Evolutionary conservation across 1,284 basidiomycete genomes (phyloP).

Genomic region (Lignosus rhinocerotis): DNA sequence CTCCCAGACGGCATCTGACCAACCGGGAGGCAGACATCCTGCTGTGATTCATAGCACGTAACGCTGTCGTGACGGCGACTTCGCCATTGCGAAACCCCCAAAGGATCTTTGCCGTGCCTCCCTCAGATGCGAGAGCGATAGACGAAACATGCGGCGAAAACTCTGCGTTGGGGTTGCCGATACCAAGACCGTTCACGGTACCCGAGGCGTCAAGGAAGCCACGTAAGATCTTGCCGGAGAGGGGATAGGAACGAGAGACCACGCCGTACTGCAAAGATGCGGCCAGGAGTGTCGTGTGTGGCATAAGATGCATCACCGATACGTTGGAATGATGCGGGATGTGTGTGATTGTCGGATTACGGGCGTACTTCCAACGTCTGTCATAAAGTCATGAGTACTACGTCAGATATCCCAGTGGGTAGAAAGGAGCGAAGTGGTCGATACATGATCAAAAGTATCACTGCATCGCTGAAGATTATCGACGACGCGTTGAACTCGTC

Average conservation of each 20-base stretch:
- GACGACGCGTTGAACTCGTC: background rate
- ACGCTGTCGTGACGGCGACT: constrained; percentile 61
- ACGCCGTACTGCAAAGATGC: constrained; percentile 72
- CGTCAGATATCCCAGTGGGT: too few relatives aligned
- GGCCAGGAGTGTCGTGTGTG: constrained; percentile 54
- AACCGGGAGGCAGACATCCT: constrained; percentile 47
- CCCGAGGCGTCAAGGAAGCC: constrained; percentile 76
- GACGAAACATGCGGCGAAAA: constrained; percentile 69
- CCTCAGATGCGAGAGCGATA: constrained; percentile 58
- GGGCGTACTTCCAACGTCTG: constrained; percentile 75
- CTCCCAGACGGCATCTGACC: constrained; percentile 46
- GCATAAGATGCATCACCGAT: constrained; percentile 58
- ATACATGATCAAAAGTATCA: background rate
- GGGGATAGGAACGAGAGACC: constrained; percentile 72
- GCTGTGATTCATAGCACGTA: constrained; percentile 55
- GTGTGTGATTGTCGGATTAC: constrained; percentile 61
- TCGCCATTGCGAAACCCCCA: constrained; percentile 81
- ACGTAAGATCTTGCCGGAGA: constrained; percentile 69
- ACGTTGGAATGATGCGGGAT: constrained; percentile 58
- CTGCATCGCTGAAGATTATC: too few relatives aligned
- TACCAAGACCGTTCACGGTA: constrained; percentile 55
- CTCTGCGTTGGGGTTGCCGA: constrained; percentile 78
- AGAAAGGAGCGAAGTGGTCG: background rate
- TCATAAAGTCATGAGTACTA: constrained; percentile 1
- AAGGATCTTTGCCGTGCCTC: constrained; percentile 66